Conservation (phyloP, 2,329 filamentous ascomycete genomes). For the Madurella fahalii region DNA sequence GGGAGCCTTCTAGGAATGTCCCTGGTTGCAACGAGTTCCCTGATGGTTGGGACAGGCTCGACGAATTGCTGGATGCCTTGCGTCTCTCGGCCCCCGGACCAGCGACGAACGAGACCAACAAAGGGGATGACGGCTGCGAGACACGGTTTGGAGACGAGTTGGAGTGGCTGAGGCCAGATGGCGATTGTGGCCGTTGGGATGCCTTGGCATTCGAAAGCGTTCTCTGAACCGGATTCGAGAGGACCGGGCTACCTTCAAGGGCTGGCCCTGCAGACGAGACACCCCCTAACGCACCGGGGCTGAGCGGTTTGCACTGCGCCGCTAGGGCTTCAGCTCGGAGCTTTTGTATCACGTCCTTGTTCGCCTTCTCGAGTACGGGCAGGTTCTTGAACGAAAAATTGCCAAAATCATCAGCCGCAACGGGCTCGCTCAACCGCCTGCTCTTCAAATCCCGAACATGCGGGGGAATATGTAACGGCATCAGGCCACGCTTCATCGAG, state of each 20-base stretch:
- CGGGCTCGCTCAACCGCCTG: constrained; percentile 84
- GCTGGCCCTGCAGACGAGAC: constrained; percentile 60
- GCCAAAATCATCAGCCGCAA: constrained; percentile 87
- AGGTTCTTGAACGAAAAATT: constrained; percentile 97
- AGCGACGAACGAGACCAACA: constrained; percentile 95
- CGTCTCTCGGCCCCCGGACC: constrained; percentile 77
- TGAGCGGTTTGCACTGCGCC: constrained; percentile 52
- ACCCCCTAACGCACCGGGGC: constrained; percentile 40
- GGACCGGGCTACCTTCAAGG: constrained; percentile 78
- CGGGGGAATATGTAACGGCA: constrained; percentile 93
- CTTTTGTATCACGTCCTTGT: constrained; percentile 98
- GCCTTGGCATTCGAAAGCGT: constrained; percentile 80
- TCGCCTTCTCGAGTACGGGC: constrained; percentile 92
- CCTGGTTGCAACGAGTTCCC: constrained; percentile 63
- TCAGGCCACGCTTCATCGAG: constrained; percentile 82
- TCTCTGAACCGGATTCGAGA: constrained; percentile 75
- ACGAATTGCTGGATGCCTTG: constrained; percentile 89
- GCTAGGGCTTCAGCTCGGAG: constrained; percentile 85
- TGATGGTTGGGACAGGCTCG: constrained; percentile 76
- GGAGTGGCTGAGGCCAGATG: constrained; percentile 71
- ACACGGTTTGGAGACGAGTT: constrained; percentile 84
- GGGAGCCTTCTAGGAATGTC: constrained; percentile 67
- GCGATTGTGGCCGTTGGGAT: constrained; percentile 75
- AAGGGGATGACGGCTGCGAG: constrained; percentile 75
- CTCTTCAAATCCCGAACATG: constrained; percentile 90